Evolutionary conservation across 257 asterid species (phyloP).

Genomic region (Striga asiatica): DNA sequence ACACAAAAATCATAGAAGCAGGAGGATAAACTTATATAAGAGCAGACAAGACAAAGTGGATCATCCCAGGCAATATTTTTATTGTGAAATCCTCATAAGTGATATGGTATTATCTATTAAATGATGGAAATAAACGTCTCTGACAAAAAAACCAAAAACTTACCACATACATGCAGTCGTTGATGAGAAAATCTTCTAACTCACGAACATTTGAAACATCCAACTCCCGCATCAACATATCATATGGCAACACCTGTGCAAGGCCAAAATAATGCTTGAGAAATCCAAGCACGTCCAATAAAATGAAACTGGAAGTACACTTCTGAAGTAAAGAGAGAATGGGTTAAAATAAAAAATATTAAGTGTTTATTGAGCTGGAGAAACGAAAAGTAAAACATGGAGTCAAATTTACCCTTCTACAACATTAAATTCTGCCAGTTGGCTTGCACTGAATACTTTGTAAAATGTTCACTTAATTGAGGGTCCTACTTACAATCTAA

Average conservation of each 20-base stretch:
- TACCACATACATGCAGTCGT: conserved; percentile 93
- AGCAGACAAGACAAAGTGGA: background rate
- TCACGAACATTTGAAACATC: conserved; percentile 86
- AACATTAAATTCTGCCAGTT: too few relatives aligned
- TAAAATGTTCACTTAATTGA: too few relatives aligned
- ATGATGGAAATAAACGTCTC: too few relatives aligned
- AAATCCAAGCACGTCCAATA: background rate
- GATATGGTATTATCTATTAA: too few relatives aligned
- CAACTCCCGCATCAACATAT: conserved; percentile 67
- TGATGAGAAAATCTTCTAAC: conserved; percentile 86
- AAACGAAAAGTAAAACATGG: too few relatives aligned
- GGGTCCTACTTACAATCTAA: too few relatives aligned
- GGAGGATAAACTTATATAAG: background rate
- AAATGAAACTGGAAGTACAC: background rate
- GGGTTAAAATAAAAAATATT: too few relatives aligned
- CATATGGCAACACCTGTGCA: conserved; percentile 66
- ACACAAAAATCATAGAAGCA: background rate
- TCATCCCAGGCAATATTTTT: background rate
- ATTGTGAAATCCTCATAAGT: too few relatives aligned
- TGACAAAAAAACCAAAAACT: conserved; percentile 25
- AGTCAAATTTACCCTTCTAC: too few relatives aligned
- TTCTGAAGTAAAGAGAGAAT: too few relatives aligned
- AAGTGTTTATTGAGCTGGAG: too few relatives aligned
- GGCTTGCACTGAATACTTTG: too few relatives aligned
- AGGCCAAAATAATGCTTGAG: conserved; percentile 8